Evolutionary conservation across 2,329 filamentous ascomycete genomes (phyloP), one percentile per base, ranked within the genome.

Genomic region (Ophiostoma tasmaniense): DNA sequence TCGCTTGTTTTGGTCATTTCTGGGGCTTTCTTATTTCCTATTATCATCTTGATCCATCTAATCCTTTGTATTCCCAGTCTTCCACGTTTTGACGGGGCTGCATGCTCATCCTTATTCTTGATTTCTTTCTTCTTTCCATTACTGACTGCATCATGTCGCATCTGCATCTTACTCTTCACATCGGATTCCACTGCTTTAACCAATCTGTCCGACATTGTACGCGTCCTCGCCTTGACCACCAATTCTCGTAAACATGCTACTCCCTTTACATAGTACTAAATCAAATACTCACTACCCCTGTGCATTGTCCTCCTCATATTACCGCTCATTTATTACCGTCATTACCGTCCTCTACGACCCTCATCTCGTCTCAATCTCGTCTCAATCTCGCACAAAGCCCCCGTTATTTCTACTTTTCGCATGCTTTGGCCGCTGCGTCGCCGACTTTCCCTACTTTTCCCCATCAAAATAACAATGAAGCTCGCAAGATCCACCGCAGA

Each of bases 391-490:
- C 17, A 20, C 6, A n/a, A n/a, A 20, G 17, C 42, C 28, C 28
- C 59, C 28, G 28, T n/a, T 64, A 39, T 25, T 64, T 64, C 61
- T 22, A 64, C 61, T 64, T 64, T 62, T 64, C 33, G 30, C 33
- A 4, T 33, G 33, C 3, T 33, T 33, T 33, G 33, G 33, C 33
- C 33, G 5, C 33, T 33, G 33, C 3, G 5, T 33, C 8, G 33
- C 33, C 33, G 33, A 33, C 33, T 33, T 33, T 33, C 33, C 33
- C 61, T 22, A 64, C 61, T 64, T 64, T 62, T 64, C 61, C 22
- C 61, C 61, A 64, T 64, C 8, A 10, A 13, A 37, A 22, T 33
- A 62, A 35, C 17, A 22, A 37, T 37, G n/a, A 64, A 64, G 61
- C 61, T 64, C 25, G n/a, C 28, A 35, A 25, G n/a, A 7, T 20